Evolutionary conservation across 192 early-diverging fungal genomes (phyloP).

Genomic region (Pilobolus umbonatus): DNA sequence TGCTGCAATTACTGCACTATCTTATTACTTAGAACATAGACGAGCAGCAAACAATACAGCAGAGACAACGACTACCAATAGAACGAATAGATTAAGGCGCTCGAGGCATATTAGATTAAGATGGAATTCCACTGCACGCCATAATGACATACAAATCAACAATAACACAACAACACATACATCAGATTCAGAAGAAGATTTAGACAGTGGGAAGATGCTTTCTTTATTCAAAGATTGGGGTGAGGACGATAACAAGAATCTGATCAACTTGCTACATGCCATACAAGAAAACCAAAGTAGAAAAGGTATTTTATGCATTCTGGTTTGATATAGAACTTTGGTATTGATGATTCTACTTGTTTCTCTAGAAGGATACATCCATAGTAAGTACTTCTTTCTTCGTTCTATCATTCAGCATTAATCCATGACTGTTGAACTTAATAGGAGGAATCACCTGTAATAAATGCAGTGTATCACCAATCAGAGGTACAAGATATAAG

Average conservation of each 20-base stretch:
- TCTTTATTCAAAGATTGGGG: slow-evolving; percentile 39
- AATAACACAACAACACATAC: not conserved
- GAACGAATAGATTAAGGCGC: not conserved
- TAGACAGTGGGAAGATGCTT: slow-evolving; percentile 41
- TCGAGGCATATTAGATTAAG: slow-evolving; percentile 12
- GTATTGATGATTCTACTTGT: not conserved
- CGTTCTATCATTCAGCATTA: no score
- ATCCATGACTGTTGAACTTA: no score
- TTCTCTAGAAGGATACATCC: slow-evolving; percentile 48
- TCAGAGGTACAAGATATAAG: slow-evolving; percentile 88
- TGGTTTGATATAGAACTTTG: not conserved
- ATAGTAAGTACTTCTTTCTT: slow-evolving; percentile 36
- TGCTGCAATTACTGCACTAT: slow-evolving; percentile 5
- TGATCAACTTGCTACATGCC: slow-evolving; percentile 73
- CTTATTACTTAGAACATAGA: not conserved
- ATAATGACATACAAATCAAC: not conserved
- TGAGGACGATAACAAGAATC: slow-evolving; percentile 58
- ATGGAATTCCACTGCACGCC: not conserved
- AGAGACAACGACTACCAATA: not conserved
- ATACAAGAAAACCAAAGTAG: slow-evolving; percentile 85
- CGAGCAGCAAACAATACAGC: not conserved
- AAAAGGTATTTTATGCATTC: slow-evolving; percentile 55
- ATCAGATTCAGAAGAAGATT: slow-evolving; percentile 11
- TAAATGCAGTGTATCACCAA: slow-evolving; percentile 80
- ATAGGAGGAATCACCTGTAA: slow-evolving; percentile 88